A percentile compares a stretch with the other conserved stretches of the same genome.
Conservation (phyloP, 1,139 yeast genomes). For the Hanseniaspora gamundiae region DNA sequence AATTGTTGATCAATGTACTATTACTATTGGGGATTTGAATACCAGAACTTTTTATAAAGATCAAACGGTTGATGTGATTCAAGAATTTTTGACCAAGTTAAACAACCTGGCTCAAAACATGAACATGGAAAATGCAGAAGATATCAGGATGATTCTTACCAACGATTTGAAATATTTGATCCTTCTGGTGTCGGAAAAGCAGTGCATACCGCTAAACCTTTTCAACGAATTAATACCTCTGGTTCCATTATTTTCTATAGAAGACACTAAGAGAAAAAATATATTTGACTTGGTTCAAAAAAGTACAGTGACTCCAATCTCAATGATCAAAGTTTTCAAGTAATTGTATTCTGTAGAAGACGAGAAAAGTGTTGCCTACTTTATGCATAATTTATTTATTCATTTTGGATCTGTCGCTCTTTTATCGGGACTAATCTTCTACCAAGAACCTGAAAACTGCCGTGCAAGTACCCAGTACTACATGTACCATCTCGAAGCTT, state of each 20-base stretch:
- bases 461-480: constrained; percentile 15
- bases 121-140: no score
- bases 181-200: constrained; percentile 12
- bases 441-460: constrained; percentile 12
- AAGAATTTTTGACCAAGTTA: constrained; percentile 14
- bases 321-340: constrained; percentile 16
- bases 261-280: not conserved
- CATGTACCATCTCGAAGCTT: constrained; percentile 20
- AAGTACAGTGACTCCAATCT: constrained; percentile 1
- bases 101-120: no score
- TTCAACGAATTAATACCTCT: constrained; percentile 15
- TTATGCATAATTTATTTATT: constrained; percentile 8
- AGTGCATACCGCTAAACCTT: constrained; percentile 17
- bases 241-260: no score
- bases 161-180: constrained; percentile 12
- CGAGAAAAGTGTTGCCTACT: constrained; percentile 7
- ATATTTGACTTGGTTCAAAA: not conserved
- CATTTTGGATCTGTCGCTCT: constrained; percentile 18
- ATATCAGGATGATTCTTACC: no score
- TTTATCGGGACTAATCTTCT: constrained; percentile 22
- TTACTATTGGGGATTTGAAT: constrained; percentile 21
- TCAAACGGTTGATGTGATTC: constrained; percentile 24
- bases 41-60: constrained; percentile 23
- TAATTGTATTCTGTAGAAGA: constrained; percentile 10
- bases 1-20: constrained; percentile 16